phyloP scores from a whole-genome alignment of 2,329 filamentous ascomycete genomes.

The Colletotrichum spinosum region DNA sequence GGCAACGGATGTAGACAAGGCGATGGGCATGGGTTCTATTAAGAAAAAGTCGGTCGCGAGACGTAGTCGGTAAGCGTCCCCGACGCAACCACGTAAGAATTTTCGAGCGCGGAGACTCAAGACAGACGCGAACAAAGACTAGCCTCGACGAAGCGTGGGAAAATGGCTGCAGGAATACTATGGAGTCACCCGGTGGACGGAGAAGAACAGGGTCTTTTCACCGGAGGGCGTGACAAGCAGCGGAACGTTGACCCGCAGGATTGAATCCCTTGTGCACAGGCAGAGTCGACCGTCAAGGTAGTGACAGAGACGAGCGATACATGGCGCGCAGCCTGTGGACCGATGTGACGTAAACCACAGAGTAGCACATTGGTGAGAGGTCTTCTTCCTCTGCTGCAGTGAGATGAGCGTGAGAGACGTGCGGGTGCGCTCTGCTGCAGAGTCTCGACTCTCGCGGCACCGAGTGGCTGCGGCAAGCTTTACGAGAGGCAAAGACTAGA shows the following conservation, averaged over 20 bases:
- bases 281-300: no score
- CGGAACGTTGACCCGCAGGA: conserved; percentile 1
- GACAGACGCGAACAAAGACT: conserved; percentile 6
- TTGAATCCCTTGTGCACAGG: no score
- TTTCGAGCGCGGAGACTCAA: conserved; percentile 12
- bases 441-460: conserved; percentile 15
- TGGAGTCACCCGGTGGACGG: conserved; percentile 17
- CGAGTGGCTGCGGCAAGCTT: conserved; percentile 17
- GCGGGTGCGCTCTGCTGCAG: not conserved
- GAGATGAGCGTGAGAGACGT: no score
- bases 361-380: no score
- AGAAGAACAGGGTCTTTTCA: not conserved
- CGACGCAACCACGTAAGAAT: conserved; percentile 32
- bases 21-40: conserved; percentile 1
- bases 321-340: no score
- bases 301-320: no score
- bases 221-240: not conserved
- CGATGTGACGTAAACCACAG: no score
- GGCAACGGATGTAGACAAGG: not conserved
- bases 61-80: conserved; percentile 18
- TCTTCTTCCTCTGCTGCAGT: no score
- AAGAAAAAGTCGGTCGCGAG: conserved; percentile 9
- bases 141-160: conserved; percentile 4
- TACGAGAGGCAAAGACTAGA: conserved; percentile 17
- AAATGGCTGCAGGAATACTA: conserved; percentile 15